Evolutionary conservation across 2,329 filamentous ascomycete genomes (phyloP).

Genomic region (Malbranchea cinnamomea): DNA sequence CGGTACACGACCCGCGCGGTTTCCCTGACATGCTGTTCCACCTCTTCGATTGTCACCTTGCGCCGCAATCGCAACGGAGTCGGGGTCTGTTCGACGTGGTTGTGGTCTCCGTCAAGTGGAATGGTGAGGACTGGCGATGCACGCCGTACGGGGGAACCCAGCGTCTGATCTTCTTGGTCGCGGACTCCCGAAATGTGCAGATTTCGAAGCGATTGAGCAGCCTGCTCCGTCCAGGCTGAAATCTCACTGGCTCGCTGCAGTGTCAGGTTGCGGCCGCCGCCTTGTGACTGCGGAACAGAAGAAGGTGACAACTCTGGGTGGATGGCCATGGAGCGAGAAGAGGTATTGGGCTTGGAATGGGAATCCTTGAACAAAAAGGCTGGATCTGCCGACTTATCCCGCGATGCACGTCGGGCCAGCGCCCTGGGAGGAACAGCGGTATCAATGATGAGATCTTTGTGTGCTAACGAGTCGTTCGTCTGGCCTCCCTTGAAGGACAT

Average conservation of each 20-base stretch:
- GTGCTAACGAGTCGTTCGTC: too few relatives aligned
- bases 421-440: too few relatives aligned
- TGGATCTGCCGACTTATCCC: too few relatives aligned
- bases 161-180: neutral
- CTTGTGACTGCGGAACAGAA: constrained; percentile 12
- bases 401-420: too few relatives aligned
- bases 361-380: too few relatives aligned
- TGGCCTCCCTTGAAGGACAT: too few relatives aligned
- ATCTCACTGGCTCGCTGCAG: constrained; percentile 39
- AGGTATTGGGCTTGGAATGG: too few relatives aligned
- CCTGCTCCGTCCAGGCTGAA: constrained; percentile 48
- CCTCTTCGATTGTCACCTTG: too few relatives aligned
- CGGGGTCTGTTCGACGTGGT: constrained; percentile 16
- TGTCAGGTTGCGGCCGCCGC: constrained; percentile 18
- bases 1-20: constrained; percentile 32
- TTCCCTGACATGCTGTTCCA: too few relatives aligned
- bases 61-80: constrained; percentile 16
- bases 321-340: constrained; percentile 26
- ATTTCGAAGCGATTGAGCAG: constrained; percentile 24
- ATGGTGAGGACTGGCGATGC: constrained; percentile 54
- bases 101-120: constrained; percentile 49
- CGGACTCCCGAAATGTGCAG: constrained; percentile 19
- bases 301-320: constrained; percentile 21
- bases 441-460: too few relatives aligned
- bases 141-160: neutral